Base-by-base conservation (phyloP, 2,329 filamentous ascomycete genomes). In the Diaporthe caulivora region DNA sequence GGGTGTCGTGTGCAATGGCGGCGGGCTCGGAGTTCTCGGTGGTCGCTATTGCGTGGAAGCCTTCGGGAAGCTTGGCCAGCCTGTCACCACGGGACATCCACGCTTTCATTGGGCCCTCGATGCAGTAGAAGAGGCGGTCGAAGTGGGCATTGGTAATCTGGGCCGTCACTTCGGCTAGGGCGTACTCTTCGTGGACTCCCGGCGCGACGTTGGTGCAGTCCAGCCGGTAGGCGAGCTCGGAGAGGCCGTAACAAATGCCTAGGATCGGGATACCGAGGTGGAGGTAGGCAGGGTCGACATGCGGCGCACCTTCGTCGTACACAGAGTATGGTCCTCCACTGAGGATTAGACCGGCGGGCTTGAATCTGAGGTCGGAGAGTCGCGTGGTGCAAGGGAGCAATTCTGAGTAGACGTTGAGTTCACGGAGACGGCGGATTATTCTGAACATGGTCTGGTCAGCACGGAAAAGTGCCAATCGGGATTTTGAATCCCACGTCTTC, bases 81-180 rank as follows among this genome's bases (percentile, higher is more conserved):
- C 97, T 97, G 84, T 98, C 95, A 73, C 92, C 92, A 82, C 98
- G 96, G 77, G 90, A 93, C 95, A 98, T 98, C 72, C 68, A 75
- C 10, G 71, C 88, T 73, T 93, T 88, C 78, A 94, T 87, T 68
- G 90, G 85, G 75, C 94, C 91, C 74, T 91, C 92, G 15, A 98
- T 80, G 21, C 92, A 94, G 37, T 90, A 87, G 82, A 98, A 98
- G 29, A 98, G 90, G 62, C 89, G 88, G 81, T 98, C 93, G 77
- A 94, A 92, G 79, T 95, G 91, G 62, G 85, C 82, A 76, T 86
- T 84, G 68, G 70, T 69, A 65, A 87, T 85, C 76, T 88, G 88
- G 75, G 90, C 84, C 74, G 87, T 89, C 70, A 97, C 80, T 70
- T 90, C 87, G 34, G 74, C 72, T 3, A 60, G 54, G 53, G 72